Base-by-base conservation (phyloP, 1,284 basidiomycete species). In the Porogramme epimiltina region DNA sequence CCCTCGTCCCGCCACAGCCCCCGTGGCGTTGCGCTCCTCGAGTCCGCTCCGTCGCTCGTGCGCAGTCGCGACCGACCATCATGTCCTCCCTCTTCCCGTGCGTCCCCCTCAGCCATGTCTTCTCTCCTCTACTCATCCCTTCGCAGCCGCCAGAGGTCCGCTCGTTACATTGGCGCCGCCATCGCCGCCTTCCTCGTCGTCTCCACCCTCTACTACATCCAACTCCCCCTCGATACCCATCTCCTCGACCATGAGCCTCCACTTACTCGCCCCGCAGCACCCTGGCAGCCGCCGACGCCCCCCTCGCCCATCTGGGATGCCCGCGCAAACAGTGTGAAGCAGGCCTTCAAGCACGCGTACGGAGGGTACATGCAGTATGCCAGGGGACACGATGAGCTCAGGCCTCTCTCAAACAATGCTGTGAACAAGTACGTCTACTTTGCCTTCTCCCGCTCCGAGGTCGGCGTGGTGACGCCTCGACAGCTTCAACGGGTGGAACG, bases 401-500 rank as follows among this genome's bases (percentile, higher is more conserved):
- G 62, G 18, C 86, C 87, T 0, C 3, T 84, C n/a, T n/a, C n/a
- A 15, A 72, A 69, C 66, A n/a, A 63, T 71, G 16, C 28, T 31
- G 28, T 31, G 28, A 73, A 87, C 67, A 80, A 80, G 87, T 89
- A 57, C 55, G 79, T 62, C 6, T 13, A 31, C 13, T 8, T 6
- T 31, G 13, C 13, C 8, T 13, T 6, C 13, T 6, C 28, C 8
- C 28, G 28, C 13, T 31, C 28, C 28, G 6, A 8, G 28, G 28
- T 8, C 13, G 28, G 8, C 28, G 13, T 31, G 6, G 6, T 31
- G 8, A 8, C 13, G 28, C 28, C 28, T 31, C 13, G 28, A 16
- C 34, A 84, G 81, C 58, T 80, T 84, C 62, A 84, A 85, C 62
- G 84, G 88, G 33, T 93, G 91, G 91, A 87, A 87, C 36, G 81